Percentiles rank a stretch among this genome's conserved stretches.
These are phyloP conservation scores for Clonostachys rosea DNA, from an alignment of 2,329 filamentous ascomycete genomes.

Conservation along the genomic window DNA sequence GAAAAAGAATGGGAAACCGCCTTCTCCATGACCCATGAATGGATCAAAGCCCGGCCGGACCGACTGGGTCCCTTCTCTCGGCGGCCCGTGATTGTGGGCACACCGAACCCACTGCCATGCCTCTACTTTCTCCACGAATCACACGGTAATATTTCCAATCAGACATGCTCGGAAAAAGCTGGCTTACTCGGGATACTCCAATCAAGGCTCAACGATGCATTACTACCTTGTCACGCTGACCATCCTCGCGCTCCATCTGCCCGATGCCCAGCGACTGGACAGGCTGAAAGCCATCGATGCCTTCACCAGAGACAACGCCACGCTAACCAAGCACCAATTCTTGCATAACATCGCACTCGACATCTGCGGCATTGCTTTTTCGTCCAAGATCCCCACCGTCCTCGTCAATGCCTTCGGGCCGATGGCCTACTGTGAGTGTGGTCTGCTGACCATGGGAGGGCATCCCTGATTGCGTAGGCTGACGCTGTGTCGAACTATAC, in stretches of 20 bases:
- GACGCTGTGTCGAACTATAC: not conserved
- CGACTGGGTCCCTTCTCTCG: slow-evolving; percentile 22
- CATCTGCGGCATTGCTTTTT: slow-evolving; percentile 38
- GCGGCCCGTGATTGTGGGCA: not conserved
- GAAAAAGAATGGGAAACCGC: slow-evolving; percentile 10
- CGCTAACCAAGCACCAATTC: slow-evolving; percentile 10
- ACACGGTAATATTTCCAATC: too few species aligned
- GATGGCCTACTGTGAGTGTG: slow-evolving; percentile 34
- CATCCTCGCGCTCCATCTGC: slow-evolving; percentile 18
- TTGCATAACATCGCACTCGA: slow-evolving; percentile 25
- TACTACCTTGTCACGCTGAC: slow-evolving; percentile 30
- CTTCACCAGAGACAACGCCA: not conserved
- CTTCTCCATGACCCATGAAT: slow-evolving; percentile 13
- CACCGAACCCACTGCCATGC: not conserved
- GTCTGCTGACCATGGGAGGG: too few species aligned
- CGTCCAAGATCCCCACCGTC: slow-evolving; percentile 31
- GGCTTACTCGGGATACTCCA: not conserved
- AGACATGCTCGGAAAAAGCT: too few species aligned
- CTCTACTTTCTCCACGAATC: not conserved
- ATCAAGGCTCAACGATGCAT: slow-evolving; percentile 32
- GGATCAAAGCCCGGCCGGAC: slow-evolving; percentile 21
- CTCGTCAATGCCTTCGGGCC: slow-evolving; percentile 43
- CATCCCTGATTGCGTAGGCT: not conserved
- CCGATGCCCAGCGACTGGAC: slow-evolving; percentile 1
- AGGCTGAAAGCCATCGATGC: slow-evolving; percentile 1